Base-by-base conservation (phyloP, 495 filamentous ascomycete genomes). In the Hyaloscypha variabilis region DNA sequence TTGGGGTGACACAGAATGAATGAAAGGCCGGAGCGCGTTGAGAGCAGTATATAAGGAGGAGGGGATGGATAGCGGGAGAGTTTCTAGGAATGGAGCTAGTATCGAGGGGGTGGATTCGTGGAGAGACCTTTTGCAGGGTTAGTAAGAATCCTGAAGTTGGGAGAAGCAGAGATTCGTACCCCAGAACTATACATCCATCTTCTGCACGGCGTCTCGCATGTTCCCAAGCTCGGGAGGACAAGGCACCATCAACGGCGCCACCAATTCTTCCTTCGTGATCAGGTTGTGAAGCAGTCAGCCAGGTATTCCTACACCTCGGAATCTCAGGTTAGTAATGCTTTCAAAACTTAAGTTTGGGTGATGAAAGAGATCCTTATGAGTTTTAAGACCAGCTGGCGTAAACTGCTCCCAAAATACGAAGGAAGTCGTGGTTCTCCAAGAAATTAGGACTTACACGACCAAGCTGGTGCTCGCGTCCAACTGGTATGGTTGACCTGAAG, bases 191-290 rank as follows among this genome's bases (percentile, higher is more conserved):
- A 72, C 93, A 97, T 14, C 93, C 94, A 80, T 99, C 95, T 74
- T 99, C 95, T 46, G 95, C 95, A 78, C 95, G 86, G 54, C 95
- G 85, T 67, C 95, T 85, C 60, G 96, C 95, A 84, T 99, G 95
- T 78, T 99, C 95, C 95, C 95, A 99, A 29, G 93, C 95, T 72
- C 92, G 85, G 19, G 87, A 81, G 1, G 90, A 92, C 61, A 99
- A 72, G 25, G 91, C 88, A 61, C 83, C 79, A 72, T 99, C 95
- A 42, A 97, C 84, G 0, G 89, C 91, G 25, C 91, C 92, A 28
- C 91, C 92, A 42, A 78, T 78, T 17, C 82, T 83, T 29, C 89
- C 91, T 70, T 91, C 87, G 0, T 82, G 82, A 54, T 86, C 83
- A 4, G 81, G 75, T 67, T 88, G 88, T 13, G 86, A 81, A 8